A percentile compares a stretch with the other conserved stretches of the same genome.
phyloP scores from a whole-genome alignment of 176 grass and related monocot species.

The Aegilops tauschii region DNA sequence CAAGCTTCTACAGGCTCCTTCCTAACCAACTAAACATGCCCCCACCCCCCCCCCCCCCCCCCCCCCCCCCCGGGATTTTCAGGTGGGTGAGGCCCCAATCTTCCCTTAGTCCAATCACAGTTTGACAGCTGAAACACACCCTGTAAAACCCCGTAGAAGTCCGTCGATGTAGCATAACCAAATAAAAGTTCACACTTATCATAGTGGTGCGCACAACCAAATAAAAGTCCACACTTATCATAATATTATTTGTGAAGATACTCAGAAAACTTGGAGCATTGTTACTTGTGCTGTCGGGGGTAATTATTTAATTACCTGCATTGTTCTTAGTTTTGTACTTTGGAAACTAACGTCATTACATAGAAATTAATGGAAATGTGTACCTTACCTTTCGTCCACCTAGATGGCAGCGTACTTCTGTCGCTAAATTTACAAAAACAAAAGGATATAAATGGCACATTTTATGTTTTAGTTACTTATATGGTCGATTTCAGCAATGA shows the following conservation, averaged over 20 bases:
- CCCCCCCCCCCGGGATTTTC: no score
- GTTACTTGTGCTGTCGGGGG: not conserved
- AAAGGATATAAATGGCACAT: not conserved
- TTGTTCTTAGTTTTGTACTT: not conserved
- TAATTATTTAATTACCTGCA: not conserved
- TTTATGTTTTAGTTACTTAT: not conserved
- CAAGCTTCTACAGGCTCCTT: no score
- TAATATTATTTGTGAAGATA: not conserved
- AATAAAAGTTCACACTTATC: no score
- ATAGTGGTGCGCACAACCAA: not conserved
- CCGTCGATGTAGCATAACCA: no score
- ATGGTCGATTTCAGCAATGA: not conserved
- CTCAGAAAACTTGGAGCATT: not conserved
- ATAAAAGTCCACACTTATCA: no score
- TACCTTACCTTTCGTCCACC: not conserved
- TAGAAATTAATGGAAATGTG: not conserved
- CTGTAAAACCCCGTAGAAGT: no score
- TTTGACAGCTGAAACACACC: no score
- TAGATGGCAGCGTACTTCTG: not conserved
- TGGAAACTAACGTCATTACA: not conserved
- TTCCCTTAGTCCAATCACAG: no score
- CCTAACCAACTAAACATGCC: no score
- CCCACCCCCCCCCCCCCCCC: no score
- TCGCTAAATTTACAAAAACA: not conserved
- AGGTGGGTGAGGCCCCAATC: no score